These are phyloP conservation scores for Neurospora tetrasperma DNA, from an alignment of 495 filamentous ascomycete genomes.

Conservation along the genomic window DNA sequence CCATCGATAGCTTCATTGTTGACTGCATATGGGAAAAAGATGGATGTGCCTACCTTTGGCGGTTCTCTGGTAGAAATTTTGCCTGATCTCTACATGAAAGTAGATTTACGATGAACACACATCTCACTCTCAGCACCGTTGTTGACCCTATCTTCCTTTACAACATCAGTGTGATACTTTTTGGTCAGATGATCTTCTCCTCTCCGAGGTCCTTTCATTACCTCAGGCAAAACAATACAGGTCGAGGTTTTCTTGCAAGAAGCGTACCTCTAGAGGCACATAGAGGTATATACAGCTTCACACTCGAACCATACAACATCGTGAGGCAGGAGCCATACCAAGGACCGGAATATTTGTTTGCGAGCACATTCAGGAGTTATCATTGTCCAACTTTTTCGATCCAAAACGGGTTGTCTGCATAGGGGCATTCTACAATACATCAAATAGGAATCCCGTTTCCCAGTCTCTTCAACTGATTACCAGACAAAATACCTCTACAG, in stretches of 20 bases:
- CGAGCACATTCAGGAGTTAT: not conserved
- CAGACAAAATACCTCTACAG: not conserved
- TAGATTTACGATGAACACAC: no score
- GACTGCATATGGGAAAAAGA: not conserved
- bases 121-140: no score
- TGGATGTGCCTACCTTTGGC: no score
- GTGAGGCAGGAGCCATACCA: not conserved
- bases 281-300: not conserved
- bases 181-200: no score
- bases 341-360: rapidly evolving
- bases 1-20: not conserved
- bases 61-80: no score
- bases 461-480: not conserved
- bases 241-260: not conserved
- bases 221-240: not conserved
- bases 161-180: no score
- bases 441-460: not conserved
- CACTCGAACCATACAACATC: not conserved
- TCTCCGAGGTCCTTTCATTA: no score
- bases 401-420: not conserved
- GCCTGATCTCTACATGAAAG: no score
- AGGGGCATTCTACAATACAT: not conserved
- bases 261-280: not conserved
- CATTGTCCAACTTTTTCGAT: not conserved
- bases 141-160: no score